Evolutionary conservation across 441 rosid genomes (phyloP), one percentile per base, ranked within the genome.

Genomic region (Gossypium schwendimanii): DNA sequence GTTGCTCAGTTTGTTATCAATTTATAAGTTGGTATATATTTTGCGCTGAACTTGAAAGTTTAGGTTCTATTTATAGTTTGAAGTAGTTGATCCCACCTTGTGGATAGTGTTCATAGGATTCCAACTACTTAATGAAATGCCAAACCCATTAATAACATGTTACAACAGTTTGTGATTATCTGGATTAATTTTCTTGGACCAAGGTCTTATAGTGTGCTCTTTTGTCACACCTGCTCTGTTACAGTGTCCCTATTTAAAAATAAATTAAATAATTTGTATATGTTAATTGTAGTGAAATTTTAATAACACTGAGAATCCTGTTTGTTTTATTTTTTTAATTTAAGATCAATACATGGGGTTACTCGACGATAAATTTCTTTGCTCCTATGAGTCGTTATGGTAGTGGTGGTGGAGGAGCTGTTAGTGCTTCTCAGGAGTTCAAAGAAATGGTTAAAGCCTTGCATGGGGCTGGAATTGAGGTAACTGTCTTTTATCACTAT

Each of bases 321-420:
- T 58, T 3, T 58, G 6, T 28, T 67, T 44, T 77, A 15, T 63
- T 53, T 50, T 17, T 17, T 77, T n/a, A 55, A 59, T 63, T n/a
- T 49, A 72, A 95, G 99, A 81, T 95, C 73, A 95, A 95, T 80
- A 95, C 97, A 53, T 95, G 99, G 99, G 99, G 99, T 70, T 95
- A 94, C 79, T 94, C 99, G 2, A 95, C 99, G 14, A 85, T 91
- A 82, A 95, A 95, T 82, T 95, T 95, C 88, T 95, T 95, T 79
- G 83, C 99, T 81, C 98, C 99, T 6, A 91, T 94, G 99, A 91
- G 88, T 77, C 96, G 97, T 72, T 92, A 95, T 81, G 94, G 97
- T 75, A 89, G 92, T 84, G 83, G 85, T 59, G 94, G 94, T 72
- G 96, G 92, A 57, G 96, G 97, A 61, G 96, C 97, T 52, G 57